A percentile compares a stretch with the other conserved stretches of the same genome.
These are phyloP conservation scores for Filobasidium floriforme DNA, from an alignment of 768 basidiomycete genomes.

Conservation along the genomic window DNA sequence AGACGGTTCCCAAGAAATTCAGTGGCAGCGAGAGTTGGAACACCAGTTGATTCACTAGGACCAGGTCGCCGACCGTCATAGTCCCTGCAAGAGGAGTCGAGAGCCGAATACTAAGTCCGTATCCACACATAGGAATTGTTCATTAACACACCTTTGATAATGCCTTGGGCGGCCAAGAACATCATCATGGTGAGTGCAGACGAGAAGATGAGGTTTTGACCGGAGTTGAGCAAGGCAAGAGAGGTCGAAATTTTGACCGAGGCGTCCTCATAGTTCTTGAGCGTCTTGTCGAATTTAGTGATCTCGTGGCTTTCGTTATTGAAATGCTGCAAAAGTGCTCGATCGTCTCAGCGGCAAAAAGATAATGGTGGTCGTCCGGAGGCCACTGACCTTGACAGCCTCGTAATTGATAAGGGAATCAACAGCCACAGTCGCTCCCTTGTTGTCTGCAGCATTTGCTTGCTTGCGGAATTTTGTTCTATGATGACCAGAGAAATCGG, in stretches of 20 bases:
- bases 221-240: constrained; percentile 85
- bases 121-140: not conserved
- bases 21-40: constrained; percentile 94
- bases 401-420: constrained; percentile 98
- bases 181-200: constrained; percentile 86
- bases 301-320: constrained; percentile 94
- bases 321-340: constrained; percentile 62
- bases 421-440: constrained; percentile 84
- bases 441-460: constrained; percentile 94
- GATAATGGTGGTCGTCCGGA: not conserved
- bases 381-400: constrained; percentile 74
- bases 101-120: not conserved
- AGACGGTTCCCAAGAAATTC: constrained; percentile 92
- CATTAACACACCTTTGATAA: constrained; percentile 62
- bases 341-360: not conserved
- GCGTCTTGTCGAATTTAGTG: constrained; percentile 80
- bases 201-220: constrained; percentile 94
- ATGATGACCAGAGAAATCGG: not conserved
- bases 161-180: constrained; percentile 92
- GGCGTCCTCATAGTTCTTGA: constrained; percentile 78
- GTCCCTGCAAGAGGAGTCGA: constrained; percentile 55
- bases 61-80: constrained; percentile 96
- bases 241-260: constrained; percentile 93
- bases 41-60: constrained; percentile 98
- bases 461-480: constrained; percentile 89